Base-by-base conservation (phyloP, 2,329 filamentous ascomycete genomes). In the Penicillium crustosum region DNA sequence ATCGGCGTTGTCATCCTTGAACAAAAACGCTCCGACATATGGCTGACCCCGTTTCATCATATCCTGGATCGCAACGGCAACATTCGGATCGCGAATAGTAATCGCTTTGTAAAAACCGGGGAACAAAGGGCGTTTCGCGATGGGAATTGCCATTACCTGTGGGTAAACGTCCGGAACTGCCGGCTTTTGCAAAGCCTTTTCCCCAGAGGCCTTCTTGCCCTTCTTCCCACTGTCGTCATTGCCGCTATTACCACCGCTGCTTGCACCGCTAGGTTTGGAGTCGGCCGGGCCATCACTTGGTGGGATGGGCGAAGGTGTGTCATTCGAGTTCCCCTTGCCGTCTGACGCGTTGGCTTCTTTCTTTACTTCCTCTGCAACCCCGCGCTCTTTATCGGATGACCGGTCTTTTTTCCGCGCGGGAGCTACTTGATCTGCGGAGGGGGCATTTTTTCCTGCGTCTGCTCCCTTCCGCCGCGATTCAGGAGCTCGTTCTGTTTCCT, bases 21-120 rank as follows among this genome's bases (percentile, higher is more conserved):
- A 92, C 70, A 99, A 77, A 77, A 99, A 99, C 3, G 93, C 93
- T 61, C 94, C 94, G 41, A 99, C 91, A 69, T 99, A 99, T 25
- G 93, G 95, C 75, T 99, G 95, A 0, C 94, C 94, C 52, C 93
- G 85, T 82, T 96, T 96, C 73, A 97, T 91, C 83, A 96, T 94
- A 72, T 99, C 95, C 58, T 93, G 89, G 65, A 99, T 96, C 23
- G 94, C 94, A 39, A 88, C 87, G 15, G 93, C 89, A 36, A 99
- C 94, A 67, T 94, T 90, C 19, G 90, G 90, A 70, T 99, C 92
- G 72, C 91, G 89, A 66, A 99, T 96, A 4, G 93, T 99, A 66
- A 99, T 94, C 10, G 94, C 93, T 78, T 99, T 99, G 81, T 99
- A 99, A 77, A 97, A 99, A 1, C 94, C 94, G 1, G 94, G 94